Evolutionary conservation across 805 yeast species (phyloP), one percentile per base, ranked within the genome.

Genomic region (Starmerella geochares): DNA sequence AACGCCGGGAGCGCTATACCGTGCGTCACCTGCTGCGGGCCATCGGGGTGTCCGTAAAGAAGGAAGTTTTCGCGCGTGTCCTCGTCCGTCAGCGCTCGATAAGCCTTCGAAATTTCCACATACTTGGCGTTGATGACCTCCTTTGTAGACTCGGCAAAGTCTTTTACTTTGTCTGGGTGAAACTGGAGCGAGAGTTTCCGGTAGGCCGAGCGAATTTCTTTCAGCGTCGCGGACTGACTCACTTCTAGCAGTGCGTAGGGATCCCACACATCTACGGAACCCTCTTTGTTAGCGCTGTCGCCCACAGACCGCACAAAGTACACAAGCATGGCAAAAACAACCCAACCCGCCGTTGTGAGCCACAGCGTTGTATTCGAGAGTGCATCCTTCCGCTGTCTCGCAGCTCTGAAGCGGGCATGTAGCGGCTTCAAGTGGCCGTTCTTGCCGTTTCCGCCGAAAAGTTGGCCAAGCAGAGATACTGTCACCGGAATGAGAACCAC

Each of bases 1-100:
- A 85, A 86, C 63, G 83, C 80, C 28, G 99, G 99, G 57, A 92
- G 69, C 0, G 97, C 99, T 65, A 92, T 87, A 54, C 98, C 98
- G 64, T 86, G 96, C 19, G 82, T 71, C 17, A 82, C 74, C 24
- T 85, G 85, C 66, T 86, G 95, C 37, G 94, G 95, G 38, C 98
- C 98, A 69, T 92, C 99, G 4, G 99, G 99, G 64, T 94, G 95
- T 45, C 99, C 99, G 62, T 82, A 92, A 59, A 78, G 80, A 60
- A 81, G 70, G 65, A 77, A 87, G 64, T 92, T 92, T 58, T 84
- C 85, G 60, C 79, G 83, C 3, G 85, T 79, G 10, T 72, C 75
- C 58, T 86, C 96, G 67, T 92, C 97, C 13, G 98, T 94, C 56
- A 92, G 75, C 2, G 98, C 86, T 67, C 87, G 84, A 69, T 94